phyloP scores from a whole-genome alignment of 495 filamentous ascomycete genomes.

The Penicillium desertorum region DNA sequence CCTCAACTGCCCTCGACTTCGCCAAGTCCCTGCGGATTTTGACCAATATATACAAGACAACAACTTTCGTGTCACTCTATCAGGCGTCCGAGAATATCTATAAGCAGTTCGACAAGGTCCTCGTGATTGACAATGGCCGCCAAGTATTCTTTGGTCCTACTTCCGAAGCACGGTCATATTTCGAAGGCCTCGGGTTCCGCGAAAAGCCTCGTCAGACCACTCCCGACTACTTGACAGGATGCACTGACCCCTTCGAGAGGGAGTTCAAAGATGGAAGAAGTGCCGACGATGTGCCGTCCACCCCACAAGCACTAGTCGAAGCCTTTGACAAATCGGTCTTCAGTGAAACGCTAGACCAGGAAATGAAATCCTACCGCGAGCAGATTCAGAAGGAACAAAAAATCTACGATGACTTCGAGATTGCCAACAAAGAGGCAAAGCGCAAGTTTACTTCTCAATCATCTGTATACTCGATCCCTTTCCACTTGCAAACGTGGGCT shows the following conservation, averaged over 20 bases:
- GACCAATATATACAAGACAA: conserved; percentile 76
- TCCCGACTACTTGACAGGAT: conserved; percentile 81
- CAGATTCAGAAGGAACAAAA: conserved; percentile 60
- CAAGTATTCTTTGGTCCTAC: conserved; percentile 80
- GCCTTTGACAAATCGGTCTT: conserved; percentile 68
- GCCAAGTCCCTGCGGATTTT: conserved; percentile 71
- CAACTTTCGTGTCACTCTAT: conserved; percentile 78
- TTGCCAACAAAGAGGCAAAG: conserved; percentile 76
- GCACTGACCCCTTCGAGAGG: conserved; percentile 79
- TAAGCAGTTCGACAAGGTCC: conserved; percentile 80
- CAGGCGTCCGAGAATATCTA: conserved; percentile 86
- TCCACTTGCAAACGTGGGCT: conserved; percentile 76
- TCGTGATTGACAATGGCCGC: conserved; percentile 75
- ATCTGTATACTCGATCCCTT: conserved; percentile 79
- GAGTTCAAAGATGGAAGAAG: conserved; percentile 67
- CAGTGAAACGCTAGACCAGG: conserved; percentile 53
- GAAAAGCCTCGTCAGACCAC: conserved; percentile 81
- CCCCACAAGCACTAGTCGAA: conserved; percentile 58
- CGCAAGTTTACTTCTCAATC: conserved; percentile 62
- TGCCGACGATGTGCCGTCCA: conserved; percentile 62
- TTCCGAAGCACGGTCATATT: conserved; percentile 69
- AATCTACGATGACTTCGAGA: conserved; percentile 69
- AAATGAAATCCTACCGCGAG: conserved; percentile 67
- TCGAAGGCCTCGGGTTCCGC: conserved; percentile 77
- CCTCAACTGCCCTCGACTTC: conserved; percentile 73